These are phyloP conservation scores for Emericellopsis cladophorae DNA, from an alignment of 2,329 filamentous ascomycete species.

Conservation along the genomic window DNA sequence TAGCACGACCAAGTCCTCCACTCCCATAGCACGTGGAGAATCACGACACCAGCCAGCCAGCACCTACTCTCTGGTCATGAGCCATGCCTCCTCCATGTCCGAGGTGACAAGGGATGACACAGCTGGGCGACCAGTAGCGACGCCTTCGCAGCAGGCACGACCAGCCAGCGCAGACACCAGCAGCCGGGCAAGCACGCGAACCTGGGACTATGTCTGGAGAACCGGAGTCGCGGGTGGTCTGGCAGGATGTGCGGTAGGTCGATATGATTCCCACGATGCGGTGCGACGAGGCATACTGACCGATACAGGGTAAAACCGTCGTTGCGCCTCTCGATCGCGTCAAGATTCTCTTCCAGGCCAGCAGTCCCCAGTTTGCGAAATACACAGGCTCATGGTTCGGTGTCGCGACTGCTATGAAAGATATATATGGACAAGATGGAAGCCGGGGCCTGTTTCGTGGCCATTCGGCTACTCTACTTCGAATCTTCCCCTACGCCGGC, in stretches of 20 bases:
- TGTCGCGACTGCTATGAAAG: slow-evolving; percentile 66
- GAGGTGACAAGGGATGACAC: slow-evolving; percentile 10
- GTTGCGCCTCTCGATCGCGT: slow-evolving; percentile 94
- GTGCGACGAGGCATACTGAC: neutral
- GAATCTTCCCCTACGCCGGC: slow-evolving; percentile 93
- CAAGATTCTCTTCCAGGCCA: slow-evolving; percentile 96
- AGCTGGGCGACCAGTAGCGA: slow-evolving; percentile 13
- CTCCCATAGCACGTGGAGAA: neutral
- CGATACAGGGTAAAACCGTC: slow-evolving; percentile 71
- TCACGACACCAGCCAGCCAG: neutral
- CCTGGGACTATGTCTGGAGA: slow-evolving; percentile 70
- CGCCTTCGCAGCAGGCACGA: slow-evolving; percentile 11
- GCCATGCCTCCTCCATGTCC: slow-evolving; percentile 44
- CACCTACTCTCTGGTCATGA: slow-evolving; percentile 24
- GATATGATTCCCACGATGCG: neutral
- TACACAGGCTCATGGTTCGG: slow-evolving; percentile 86
- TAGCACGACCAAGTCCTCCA: neutral
- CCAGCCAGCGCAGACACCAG: slow-evolving; percentile 23
- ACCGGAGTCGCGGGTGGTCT: slow-evolving; percentile 80
- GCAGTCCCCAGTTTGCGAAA: slow-evolving; percentile 85
- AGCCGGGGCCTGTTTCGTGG: slow-evolving; percentile 72
- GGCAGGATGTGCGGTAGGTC: slow-evolving; percentile 77
- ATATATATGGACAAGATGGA: slow-evolving; percentile 71
- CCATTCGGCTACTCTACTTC: slow-evolving; percentile 83
- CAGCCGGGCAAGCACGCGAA: slow-evolving; percentile 42